phyloP scores from a whole-genome alignment of 495 filamentous ascomycete genomes.

The Trichoderma asperelloides region DNA sequence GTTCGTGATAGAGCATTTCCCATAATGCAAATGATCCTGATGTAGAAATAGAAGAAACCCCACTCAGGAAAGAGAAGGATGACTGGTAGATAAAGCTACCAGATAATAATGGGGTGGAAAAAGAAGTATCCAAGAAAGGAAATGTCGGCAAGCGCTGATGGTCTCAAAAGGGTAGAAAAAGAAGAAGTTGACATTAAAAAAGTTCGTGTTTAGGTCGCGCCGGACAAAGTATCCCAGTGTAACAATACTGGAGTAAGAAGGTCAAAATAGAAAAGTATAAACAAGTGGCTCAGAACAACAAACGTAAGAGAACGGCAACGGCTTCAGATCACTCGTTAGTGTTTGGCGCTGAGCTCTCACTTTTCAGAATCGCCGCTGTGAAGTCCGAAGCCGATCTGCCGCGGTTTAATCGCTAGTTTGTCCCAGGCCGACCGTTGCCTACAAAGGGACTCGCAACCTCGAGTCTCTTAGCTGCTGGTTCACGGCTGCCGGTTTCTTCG shows the following conservation, averaged over 20 bases:
- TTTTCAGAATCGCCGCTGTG: not conserved
- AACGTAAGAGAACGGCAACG: not conserved
- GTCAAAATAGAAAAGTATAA: not conserved
- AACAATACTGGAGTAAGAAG: not conserved
- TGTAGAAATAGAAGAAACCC: not conserved
- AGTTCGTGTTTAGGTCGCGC: not conserved
- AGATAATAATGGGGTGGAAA: not conserved
- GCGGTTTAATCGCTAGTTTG: constrained; percentile 2
- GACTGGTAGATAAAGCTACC: too few species aligned
- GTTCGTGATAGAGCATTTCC: not conserved
- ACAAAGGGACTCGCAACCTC: constrained; percentile 23
- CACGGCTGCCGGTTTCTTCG: constrained; percentile 11
- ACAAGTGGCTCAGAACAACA: not conserved
- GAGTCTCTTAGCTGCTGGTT: constrained; percentile 30
- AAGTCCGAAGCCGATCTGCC: not conserved
- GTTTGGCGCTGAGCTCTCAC: not conserved
- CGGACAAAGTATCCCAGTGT: not conserved
- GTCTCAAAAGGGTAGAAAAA: not conserved
- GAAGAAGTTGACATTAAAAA: not conserved
- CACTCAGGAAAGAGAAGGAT: not conserved
- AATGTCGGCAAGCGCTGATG: not conserved
- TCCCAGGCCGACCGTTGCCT: not conserved
- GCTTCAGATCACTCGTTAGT: not conserved
- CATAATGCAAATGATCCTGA: not conserved
- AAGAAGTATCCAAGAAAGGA: not conserved